A percentile compares a stretch with the other conserved stretches of the same genome.
These are phyloP conservation scores for Erysimum cheiri DNA, from an alignment of 441 rosid species.

Conservation along the genomic window DNA sequence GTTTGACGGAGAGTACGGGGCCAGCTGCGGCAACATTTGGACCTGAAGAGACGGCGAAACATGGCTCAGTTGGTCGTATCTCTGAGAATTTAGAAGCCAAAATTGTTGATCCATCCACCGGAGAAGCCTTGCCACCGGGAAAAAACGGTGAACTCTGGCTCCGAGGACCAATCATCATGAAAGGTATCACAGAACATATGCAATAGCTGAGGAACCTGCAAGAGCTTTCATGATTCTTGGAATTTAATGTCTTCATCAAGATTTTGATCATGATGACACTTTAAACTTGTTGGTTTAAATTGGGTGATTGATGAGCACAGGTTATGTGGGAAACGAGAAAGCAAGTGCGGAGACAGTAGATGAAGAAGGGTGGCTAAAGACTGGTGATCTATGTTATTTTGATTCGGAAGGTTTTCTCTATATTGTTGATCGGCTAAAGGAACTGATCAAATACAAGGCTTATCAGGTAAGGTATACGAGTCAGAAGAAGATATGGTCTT, in stretches of 20 bases:
- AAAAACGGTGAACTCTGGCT: constrained; percentile 89
- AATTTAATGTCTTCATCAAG: constrained; percentile 2
- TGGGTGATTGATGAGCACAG: constrained; percentile 47
- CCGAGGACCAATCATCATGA: constrained; percentile 82
- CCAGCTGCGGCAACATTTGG: constrained; percentile 52
- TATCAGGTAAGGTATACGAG: constrained; percentile 65
- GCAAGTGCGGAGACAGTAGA: constrained; percentile 88
- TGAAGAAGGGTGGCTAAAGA: constrained; percentile 91
- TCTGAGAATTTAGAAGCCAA: constrained; percentile 74
- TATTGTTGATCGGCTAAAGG: constrained; percentile 87
- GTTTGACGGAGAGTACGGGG: constrained; percentile 78
- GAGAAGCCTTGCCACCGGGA: constrained; percentile 74
- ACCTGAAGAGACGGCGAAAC: constrained; percentile 56
- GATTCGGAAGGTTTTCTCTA: constrained; percentile 72
- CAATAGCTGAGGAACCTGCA: background rate
- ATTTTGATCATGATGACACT: background rate
- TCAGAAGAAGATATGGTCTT: background rate
- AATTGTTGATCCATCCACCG: constrained; percentile 75
- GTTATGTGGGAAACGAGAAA: constrained; percentile 79
- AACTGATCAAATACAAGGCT: constrained; percentile 88
- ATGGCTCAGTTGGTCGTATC: constrained; percentile 77
- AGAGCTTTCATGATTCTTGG: constrained; percentile 1
- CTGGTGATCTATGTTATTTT: constrained; percentile 89
- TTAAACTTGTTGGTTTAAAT: background rate
- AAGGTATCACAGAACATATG: constrained; percentile 51